Evolutionary conservation across 441 rosid genomes (phyloP), one percentile per base, ranked within the genome.

Genomic region (Brassica hybrid): DNA sequence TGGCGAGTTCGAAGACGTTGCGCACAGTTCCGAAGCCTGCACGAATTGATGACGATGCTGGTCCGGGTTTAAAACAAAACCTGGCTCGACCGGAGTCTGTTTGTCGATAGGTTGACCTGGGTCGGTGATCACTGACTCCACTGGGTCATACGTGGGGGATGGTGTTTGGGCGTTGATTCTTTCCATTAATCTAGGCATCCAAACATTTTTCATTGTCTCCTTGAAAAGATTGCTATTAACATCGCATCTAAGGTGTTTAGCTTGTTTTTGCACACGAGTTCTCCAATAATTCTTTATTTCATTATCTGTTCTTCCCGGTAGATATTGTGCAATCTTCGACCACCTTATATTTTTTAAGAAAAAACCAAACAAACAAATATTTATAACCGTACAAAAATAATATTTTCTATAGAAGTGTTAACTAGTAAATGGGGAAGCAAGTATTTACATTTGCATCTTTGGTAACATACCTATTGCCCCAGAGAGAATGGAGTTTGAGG

Each of bases 231-330:
- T 80, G 84, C 97, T 92, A 74, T 86, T 89, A 66, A 92, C 95
- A 32, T 94, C 98, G 61, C 94, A 94, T 78, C 86, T 88, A 38
- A 94, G 86, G 79, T 90, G 97, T 78, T 92, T 94, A 3, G 98
- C 98, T 76, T 90, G 98, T 76, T 94, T 94, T 50, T 92, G 98
- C 18, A 94, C 97, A 52, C 98, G 75, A 1, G 98, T 94, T 75
- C 98, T 86, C 98, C 98, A 94, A 71, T 94, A 94, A 76, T 94
- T 94, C 81, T 94, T 94, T 9, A 94, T 86, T 73, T 94, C 98
- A 48, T 94, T 94, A 75, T 94, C 98, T 9, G 98, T 94, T 83
- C 98, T 87, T 38, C 97, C 98, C 0, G 98, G 98, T 81, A 94
- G 61, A 54, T 85, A 79, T 4, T 86, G 93, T 1, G 98, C 96